Evolutionary conservation across 306 rosid species (phyloP).

Genomic region (Neltuma alba): DNA sequence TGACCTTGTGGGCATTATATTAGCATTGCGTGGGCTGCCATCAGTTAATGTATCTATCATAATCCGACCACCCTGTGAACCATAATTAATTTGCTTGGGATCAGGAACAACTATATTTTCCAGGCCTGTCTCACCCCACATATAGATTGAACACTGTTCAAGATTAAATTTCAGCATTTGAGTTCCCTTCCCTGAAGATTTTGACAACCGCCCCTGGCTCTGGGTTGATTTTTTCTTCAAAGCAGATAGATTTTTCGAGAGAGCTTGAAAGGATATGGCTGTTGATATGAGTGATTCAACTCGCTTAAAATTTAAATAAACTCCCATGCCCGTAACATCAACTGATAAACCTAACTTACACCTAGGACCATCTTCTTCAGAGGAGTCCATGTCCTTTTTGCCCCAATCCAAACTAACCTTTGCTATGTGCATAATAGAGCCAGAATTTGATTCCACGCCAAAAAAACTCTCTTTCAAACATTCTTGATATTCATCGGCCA

Average conservation of each 20-base stretch:
- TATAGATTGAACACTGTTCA: slow-evolving; percentile 73
- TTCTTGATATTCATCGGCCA: slow-evolving; percentile 94
- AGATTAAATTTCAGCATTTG: slow-evolving; percentile 78
- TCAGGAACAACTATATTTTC: slow-evolving; percentile 80
- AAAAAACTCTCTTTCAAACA: slow-evolving; percentile 87
- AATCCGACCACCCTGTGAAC: slow-evolving; percentile 95
- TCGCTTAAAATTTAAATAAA: slow-evolving; percentile 73
- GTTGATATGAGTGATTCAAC: slow-evolving; percentile 85
- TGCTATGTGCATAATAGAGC: slow-evolving; percentile 79
- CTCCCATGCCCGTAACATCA: slow-evolving; percentile 92
- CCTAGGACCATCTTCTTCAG: slow-evolving; percentile 69
- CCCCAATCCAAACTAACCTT: slow-evolving; percentile 98
- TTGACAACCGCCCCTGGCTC: slow-evolving; percentile 62
- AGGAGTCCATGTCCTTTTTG: slow-evolving; percentile 75
- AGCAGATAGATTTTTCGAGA: slow-evolving; percentile 63
- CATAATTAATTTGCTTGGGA: slow-evolving; percentile 92
- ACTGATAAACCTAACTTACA: slow-evolving; percentile 70
- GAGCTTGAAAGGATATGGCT: slow-evolving; percentile 75
- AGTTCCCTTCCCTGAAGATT: slow-evolving; percentile 84
- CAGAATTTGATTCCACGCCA: slow-evolving; percentile 88
- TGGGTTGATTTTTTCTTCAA: slow-evolving; percentile 62
- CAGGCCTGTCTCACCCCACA: slow-evolving; percentile 79
- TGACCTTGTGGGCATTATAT: slow-evolving; percentile 67
- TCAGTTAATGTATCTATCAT: slow-evolving; percentile 64
- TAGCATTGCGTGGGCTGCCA: slow-evolving; percentile 89